Evolutionary conservation across 352 stramenopile species (phyloP), one percentile per base, ranked within the genome.

Genomic region (Phytophthora pluvialis): DNA sequence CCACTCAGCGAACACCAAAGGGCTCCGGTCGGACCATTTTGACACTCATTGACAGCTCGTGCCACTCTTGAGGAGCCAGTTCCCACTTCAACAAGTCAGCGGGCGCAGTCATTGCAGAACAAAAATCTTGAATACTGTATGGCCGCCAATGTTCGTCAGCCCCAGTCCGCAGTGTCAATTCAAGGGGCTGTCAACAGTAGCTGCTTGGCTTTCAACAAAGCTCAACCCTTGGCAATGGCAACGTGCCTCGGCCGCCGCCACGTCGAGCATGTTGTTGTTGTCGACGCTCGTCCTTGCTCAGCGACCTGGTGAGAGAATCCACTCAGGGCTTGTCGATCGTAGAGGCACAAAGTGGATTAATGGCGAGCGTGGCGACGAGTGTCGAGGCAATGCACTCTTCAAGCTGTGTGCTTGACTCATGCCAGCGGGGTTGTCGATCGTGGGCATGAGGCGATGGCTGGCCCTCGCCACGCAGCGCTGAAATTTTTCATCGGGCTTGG

Each of bases 401-500:
- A 60, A 56, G 33, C 39, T 59, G 21, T 21, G 26, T 4, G 42
- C 45, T 62, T 61, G 49, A 61, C 60, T 67, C 58, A 66, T 42
- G 40, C 15, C 21, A 12, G 13, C 25, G 28, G 52, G 11, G 43
- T 55, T 60, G 62, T 60, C 62, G 26, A 67, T 65, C 39, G 60
- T 54, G 28, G n/a, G 49, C 52, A 33, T 38, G 11, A 49, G 12
- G 5, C 16, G 26, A 25, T 40, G 54, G 43, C 9, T 12, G 32
- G 26, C 25, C 21, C 39, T 45, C 29, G 38, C 46, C 58, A 48
- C 25, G 16, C 33, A 43, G 7, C 56, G 45, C 16, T 51, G 43
- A 67, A 63, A 67, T 36, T 63, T 67, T 63, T 51, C 51, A 49
- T 67, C 43, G 60, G 36, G 43, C 51, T 67, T 51, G 50, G 59